A percentile compares a stretch with the other conserved stretches of the same genome.
These are phyloP conservation scores for Dunaliella sp. DNA, from an alignment of 139 green algal genomes.

Conservation along the genomic window DNA sequence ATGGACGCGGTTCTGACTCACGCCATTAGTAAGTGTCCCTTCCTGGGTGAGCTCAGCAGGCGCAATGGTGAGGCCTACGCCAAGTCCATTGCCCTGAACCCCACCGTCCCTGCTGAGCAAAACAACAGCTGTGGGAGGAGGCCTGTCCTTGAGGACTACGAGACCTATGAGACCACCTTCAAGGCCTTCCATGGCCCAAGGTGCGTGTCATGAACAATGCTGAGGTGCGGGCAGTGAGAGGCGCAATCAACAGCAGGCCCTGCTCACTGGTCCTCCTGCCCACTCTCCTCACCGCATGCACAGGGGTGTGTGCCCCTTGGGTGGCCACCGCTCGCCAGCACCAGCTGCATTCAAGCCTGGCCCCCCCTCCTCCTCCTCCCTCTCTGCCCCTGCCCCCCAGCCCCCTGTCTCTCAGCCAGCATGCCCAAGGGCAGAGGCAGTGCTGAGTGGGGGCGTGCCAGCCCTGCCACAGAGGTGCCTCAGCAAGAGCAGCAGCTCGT, in stretches of 20 bases:
- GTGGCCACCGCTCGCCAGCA: background rate
- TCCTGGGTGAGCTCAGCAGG: background rate
- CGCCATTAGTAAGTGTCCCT: conserved; percentile 16
- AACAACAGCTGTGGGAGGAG: background rate
- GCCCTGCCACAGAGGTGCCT: background rate
- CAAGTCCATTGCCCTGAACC: conserved; percentile 20
- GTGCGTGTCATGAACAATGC: no score
- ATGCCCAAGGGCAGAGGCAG: background rate
- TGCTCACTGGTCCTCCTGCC: background rate
- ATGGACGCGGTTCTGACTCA: conserved; percentile 6
- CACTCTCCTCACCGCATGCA: background rate
- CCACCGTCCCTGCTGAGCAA: background rate
- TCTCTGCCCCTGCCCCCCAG: no score
- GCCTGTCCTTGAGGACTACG: conserved; percentile 19
- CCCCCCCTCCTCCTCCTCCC: no score
- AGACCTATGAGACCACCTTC: conserved; percentile 36
- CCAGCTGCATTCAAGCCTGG: no score
- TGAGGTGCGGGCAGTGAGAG: background rate
- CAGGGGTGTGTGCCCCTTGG: background rate
- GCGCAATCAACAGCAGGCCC: background rate
- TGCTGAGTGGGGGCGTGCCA: background rate
- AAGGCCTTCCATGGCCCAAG: conserved; percentile 64
- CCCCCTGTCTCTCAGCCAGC: no score
- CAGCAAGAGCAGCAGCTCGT: background rate
- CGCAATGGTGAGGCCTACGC: conserved; percentile 11